These are phyloP conservation scores for Candida piceae DNA, from an alignment of 805 yeast species.

Conservation along the genomic window DNA sequence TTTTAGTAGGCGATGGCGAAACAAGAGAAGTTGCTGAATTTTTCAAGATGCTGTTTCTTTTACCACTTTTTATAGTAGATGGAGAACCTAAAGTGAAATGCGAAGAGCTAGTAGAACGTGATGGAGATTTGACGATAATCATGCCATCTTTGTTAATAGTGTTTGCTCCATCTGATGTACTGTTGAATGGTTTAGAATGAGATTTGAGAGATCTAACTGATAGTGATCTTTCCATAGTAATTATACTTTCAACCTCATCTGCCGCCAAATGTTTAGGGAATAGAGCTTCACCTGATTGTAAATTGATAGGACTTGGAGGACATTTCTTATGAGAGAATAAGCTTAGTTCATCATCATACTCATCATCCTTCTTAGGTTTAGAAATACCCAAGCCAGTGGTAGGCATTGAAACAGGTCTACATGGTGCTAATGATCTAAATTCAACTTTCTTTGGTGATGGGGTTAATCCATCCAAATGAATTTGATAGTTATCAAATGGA, in stretches of 20 bases:
- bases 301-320: slow-evolving; percentile 13
- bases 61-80: slow-evolving; percentile 1
- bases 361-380: not conserved
- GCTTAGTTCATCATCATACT: slow-evolving; percentile 1
- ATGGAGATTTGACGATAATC: slow-evolving; percentile 35
- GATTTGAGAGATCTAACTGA: slow-evolving; percentile 37
- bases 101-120: not conserved
- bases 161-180: slow-evolving; percentile 13
- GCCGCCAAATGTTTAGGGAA: slow-evolving; percentile 67
- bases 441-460: slow-evolving; percentile 14
- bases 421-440: slow-evolving; percentile 4
- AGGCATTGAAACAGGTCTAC: slow-evolving; percentile 2
- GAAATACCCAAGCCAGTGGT: slow-evolving; percentile 1
- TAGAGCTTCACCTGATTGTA: slow-evolving; percentile 50
- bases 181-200: not conserved
- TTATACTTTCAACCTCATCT: slow-evolving; percentile 70
- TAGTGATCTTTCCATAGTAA: slow-evolving; percentile 61
- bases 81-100: slow-evolving; percentile 1
- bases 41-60: slow-evolving; percentile 8
- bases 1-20: slow-evolving; percentile 1
- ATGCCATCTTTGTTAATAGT: slow-evolving; percentile 36
- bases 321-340: slow-evolving; percentile 1
- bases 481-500: slow-evolving; percentile 11
- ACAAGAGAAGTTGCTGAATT: slow-evolving; percentile 6
- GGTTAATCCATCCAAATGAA: slow-evolving; percentile 13